These are phyloP conservation scores for Chaetothyriales sp. DNA, from an alignment of 2,329 filamentous ascomycete genomes.

Conservation along the genomic window DNA sequence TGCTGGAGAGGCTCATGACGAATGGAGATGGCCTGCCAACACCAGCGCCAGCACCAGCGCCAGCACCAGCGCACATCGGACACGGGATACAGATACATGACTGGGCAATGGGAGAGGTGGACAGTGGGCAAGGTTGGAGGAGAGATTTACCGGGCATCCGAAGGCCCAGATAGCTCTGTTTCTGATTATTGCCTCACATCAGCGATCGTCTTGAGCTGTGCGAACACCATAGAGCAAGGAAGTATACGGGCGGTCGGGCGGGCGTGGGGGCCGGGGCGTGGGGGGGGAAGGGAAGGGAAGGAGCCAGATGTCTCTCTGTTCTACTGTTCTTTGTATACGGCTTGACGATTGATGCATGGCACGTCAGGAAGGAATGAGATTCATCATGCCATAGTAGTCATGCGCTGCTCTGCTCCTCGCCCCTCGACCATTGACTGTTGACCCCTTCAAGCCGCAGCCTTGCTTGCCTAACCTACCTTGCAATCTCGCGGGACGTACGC, in stretches of 20 bases:
- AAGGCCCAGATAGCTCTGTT: neutral
- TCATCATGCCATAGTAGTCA: neutral
- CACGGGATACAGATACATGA: neutral
- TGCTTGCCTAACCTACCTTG: too few relatives aligned
- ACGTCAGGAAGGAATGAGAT: neutral
- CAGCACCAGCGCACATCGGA: neutral
- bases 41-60: too few relatives aligned
- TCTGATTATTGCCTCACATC: neutral
- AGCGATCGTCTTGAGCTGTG: neutral
- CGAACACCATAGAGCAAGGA: neutral
- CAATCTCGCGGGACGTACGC: too few relatives aligned
- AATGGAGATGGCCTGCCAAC: slow-evolving; percentile 13
- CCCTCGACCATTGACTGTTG: too few relatives aligned
- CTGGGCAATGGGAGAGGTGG: neutral
- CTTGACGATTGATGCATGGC: neutral
- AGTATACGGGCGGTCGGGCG: neutral
- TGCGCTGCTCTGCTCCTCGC: neutral
- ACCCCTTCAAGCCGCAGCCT: too few relatives aligned
- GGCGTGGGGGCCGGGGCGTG: too few relatives aligned
- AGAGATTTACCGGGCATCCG: neutral
- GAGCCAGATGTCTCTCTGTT: neutral
- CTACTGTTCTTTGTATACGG: neutral
- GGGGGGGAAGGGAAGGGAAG: too few relatives aligned
- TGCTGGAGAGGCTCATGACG: slow-evolving; percentile 3
- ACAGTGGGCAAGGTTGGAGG: neutral